Percentiles rank a stretch among this genome's conserved stretches.
Conservation (phyloP, 2,329 filamentous ascomycete genomes). For the Pseudogymnoascus sp. region DNA sequence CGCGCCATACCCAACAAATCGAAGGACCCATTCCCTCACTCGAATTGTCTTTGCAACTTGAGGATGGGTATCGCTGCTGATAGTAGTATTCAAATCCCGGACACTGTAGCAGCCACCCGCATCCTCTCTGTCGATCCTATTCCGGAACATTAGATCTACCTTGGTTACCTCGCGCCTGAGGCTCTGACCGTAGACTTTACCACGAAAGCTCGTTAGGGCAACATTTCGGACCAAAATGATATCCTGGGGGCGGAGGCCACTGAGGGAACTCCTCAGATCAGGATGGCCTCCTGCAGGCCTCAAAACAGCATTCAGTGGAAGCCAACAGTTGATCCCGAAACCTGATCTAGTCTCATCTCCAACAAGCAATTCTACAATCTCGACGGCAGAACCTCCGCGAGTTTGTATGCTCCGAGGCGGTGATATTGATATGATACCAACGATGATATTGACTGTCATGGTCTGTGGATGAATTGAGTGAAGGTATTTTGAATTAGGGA, state of each 20-base stretch:
- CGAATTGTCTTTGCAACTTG: constrained; percentile 54
- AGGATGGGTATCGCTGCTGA: constrained; percentile 29
- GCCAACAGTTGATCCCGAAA: constrained; percentile 80
- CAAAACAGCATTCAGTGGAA: constrained; percentile 51
- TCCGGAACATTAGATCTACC: constrained; percentile 56
- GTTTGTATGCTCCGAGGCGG: constrained; percentile 60
- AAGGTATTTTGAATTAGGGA: constrained; percentile 61
- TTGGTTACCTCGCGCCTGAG: constrained; percentile 62
- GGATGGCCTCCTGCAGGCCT: constrained; percentile 20
- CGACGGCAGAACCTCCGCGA: constrained; percentile 49
- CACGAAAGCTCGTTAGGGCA: constrained; percentile 64
- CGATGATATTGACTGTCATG: constrained; percentile 73
- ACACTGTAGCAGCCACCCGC: constrained; percentile 48
- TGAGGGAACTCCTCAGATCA: constrained; percentile 24
- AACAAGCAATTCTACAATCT: constrained; percentile 68
- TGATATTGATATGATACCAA: constrained; percentile 64
- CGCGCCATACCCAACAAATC: constrained; percentile 48
- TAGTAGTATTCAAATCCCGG: constrained; percentile 35
- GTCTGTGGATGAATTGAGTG: constrained; percentile 66
- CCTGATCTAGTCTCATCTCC: constrained; percentile 78
- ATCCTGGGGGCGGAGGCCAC: constrained; percentile 57
- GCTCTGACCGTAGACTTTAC: constrained; percentile 77
- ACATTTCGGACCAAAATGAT: constrained; percentile 73
- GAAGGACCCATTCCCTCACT: constrained; percentile 67
- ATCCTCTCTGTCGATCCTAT: constrained; percentile 42